phyloP scores from a whole-genome alignment of 768 basidiomycete species.

The Kwoniella shandongensis region DNA sequence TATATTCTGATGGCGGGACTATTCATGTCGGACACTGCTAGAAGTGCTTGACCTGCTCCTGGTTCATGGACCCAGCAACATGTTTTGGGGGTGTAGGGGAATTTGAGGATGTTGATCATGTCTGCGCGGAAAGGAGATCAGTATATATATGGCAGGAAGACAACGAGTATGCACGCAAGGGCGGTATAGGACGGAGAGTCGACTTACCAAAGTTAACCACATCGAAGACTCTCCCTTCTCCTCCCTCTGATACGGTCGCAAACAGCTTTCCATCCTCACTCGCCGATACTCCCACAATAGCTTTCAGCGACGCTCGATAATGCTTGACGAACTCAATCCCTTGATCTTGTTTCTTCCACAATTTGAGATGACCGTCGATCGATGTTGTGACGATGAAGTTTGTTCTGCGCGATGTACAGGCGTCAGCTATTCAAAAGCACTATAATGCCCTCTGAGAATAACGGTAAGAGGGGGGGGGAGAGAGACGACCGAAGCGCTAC shows the following conservation, averaged over 20 bases:
- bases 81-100: conserved; percentile 78
- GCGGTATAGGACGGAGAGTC: too few relatives aligned
- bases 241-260: conserved; percentile 87
- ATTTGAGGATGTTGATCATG: conserved; percentile 97
- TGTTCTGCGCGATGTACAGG: conserved; percentile 61
- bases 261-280: conserved; percentile 90
- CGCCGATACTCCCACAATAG: conserved; percentile 75
- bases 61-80: conserved; percentile 94
- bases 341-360: conserved; percentile 98
- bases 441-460: too few relatives aligned
- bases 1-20: conserved; percentile 80
- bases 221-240: conserved; percentile 92
- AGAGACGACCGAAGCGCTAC: too few relatives aligned
- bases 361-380: conserved; percentile 87
- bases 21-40: conserved; percentile 84
- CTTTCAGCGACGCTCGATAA: conserved; percentile 84
- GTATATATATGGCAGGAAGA: too few relatives aligned
- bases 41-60: conserved; percentile 79
- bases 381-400: conserved; percentile 94
- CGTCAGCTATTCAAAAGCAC: not conserved
- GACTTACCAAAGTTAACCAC: conserved; percentile 94
- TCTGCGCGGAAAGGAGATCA: conserved; percentile 59
- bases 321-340: conserved; percentile 99
- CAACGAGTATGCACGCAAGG: too few relatives aligned
- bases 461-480: too few relatives aligned